These are phyloP conservation scores for Alternaria gansuensis DNA, from an alignment of 2,329 filamentous ascomycete species.

Conservation along the genomic window DNA sequence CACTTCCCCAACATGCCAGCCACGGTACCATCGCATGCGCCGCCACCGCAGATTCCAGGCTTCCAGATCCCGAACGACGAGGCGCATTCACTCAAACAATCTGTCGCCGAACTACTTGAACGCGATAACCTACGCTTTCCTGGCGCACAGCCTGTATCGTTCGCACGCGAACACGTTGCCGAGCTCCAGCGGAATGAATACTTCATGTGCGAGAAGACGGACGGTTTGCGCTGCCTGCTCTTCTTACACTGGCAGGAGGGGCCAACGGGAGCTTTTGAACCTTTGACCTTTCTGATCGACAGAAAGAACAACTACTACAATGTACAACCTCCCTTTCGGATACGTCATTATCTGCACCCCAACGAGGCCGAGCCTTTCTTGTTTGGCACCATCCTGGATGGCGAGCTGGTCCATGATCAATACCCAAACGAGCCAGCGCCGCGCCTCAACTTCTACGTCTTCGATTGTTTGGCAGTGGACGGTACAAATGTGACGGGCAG, in stretches of 20 bases:
- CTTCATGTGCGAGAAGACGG: slow-evolving; percentile 98
- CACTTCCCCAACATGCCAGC: slow-evolving; percentile 29
- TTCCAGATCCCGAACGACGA: slow-evolving; percentile 34
- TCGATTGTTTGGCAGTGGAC: slow-evolving; percentile 89
- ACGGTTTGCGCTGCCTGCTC: slow-evolving; percentile 93
- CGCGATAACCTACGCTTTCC: slow-evolving; percentile 76
- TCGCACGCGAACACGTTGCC: slow-evolving; percentile 80
- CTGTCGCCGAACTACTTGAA: slow-evolving; percentile 79
- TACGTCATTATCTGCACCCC: slow-evolving; percentile 73
- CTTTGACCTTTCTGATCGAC: slow-evolving; percentile 89
- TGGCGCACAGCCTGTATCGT: slow-evolving; percentile 93
- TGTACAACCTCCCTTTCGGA: slow-evolving; percentile 77
- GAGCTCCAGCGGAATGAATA: slow-evolving; percentile 87
- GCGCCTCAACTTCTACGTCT: slow-evolving; percentile 82
- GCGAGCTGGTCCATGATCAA: slow-evolving; percentile 90
- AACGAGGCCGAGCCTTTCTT: slow-evolving; percentile 71
- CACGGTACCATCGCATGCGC: slow-evolving; percentile 29
- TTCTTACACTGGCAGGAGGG: slow-evolving; percentile 77
- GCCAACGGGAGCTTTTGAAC: slow-evolving; percentile 28
- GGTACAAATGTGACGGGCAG: slow-evolving; percentile 77
- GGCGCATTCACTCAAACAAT: slow-evolving; percentile 67
- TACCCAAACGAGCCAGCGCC: slow-evolving; percentile 70
- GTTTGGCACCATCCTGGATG: slow-evolving; percentile 83
- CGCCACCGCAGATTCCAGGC: slow-evolving; percentile 51
- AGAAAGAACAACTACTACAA: slow-evolving; percentile 98